Percentiles rank a stretch among this genome's conserved stretches.
These are phyloP conservation scores for Moesziomyces parantarcticus DNA, from an alignment of 1,284 basidiomycete genomes.

Conservation along the genomic window DNA sequence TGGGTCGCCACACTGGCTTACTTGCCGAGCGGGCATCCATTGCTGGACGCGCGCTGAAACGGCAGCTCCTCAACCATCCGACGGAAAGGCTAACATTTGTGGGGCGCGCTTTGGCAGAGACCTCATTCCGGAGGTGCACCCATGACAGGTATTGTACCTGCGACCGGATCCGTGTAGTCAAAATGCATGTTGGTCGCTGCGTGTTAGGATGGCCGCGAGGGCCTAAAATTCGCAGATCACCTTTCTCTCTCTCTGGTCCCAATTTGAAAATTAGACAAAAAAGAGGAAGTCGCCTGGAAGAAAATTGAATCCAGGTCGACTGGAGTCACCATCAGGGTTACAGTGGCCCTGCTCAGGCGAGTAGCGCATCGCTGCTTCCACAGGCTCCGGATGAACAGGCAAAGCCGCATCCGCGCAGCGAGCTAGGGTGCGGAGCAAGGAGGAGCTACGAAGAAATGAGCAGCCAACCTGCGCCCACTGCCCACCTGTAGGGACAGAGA, in stretches of 20 bases:
- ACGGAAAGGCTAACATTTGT: constrained; percentile 50
- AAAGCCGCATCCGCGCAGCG: neutral
- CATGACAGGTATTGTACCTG: constrained; percentile 33
- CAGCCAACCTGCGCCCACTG: no score
- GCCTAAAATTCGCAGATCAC: no score
- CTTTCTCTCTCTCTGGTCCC: no score
- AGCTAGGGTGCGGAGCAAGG: no score
- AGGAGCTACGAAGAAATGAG: no score
- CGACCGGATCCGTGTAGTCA: accelerated
- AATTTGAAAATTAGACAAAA: no score
- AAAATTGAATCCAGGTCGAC: constrained; percentile 18
- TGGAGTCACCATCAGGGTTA: neutral
- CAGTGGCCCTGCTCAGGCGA: no score
- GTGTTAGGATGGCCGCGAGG: no score
- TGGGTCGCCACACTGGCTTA: constrained; percentile 49
- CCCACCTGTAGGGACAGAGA: neutral
- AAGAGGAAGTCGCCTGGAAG: constrained; percentile 1
- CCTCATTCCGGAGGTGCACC: constrained; percentile 54
- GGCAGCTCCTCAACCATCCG: constrained; percentile 55
- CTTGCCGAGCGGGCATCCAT: constrained; percentile 51
- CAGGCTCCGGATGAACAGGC: neutral
- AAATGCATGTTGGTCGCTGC: no score
- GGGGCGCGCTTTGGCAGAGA: constrained; percentile 54
- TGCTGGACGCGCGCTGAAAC: constrained; percentile 45
- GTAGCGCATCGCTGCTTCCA: no score